These are phyloP conservation scores for Trichoderma semiorbis DNA, from an alignment of 2,329 filamentous ascomycete genomes.

Conservation along the genomic window DNA sequence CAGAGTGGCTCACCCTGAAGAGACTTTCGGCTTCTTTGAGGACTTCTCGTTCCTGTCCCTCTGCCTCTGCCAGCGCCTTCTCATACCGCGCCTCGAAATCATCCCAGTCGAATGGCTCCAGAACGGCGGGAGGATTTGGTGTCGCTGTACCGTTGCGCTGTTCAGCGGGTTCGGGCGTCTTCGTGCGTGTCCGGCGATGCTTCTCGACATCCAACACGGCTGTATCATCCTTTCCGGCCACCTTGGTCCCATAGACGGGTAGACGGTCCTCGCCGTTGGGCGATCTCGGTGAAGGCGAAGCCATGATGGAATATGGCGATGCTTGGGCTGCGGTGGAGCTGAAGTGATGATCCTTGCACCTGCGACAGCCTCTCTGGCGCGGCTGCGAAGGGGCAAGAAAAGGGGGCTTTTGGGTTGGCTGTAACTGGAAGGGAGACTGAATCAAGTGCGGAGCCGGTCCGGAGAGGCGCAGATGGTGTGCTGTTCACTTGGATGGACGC, in stretches of 20 bases:
- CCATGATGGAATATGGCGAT: slow-evolving; percentile 19
- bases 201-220: slow-evolving; percentile 25
- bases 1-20: slow-evolving; percentile 52
- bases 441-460: slow-evolving; percentile 2
- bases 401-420: slow-evolving; percentile 1
- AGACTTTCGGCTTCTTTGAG: slow-evolving; percentile 64
- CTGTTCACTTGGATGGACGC: neutral
- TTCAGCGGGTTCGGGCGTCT: slow-evolving; percentile 39
- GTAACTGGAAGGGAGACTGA: neutral
- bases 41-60: slow-evolving; percentile 61
- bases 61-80: slow-evolving; percentile 59
- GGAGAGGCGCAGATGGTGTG: neutral
- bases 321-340: neutral
- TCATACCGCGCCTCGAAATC: slow-evolving; percentile 70
- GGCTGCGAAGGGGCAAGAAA: neutral
- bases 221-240: slow-evolving; percentile 21
- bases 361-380: neutral
- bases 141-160: slow-evolving; percentile 34
- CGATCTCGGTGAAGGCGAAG: slow-evolving; percentile 20
- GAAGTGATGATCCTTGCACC: slow-evolving; percentile 5
- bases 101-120: slow-evolving; percentile 69
- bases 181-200: slow-evolving; percentile 24
- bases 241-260: slow-evolving; percentile 12
- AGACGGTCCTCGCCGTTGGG: slow-evolving; percentile 11
- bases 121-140: slow-evolving; percentile 49